Evolutionary conservation across 257 asterid species (phyloP).

Genomic region (Primulina huaijiensis): DNA sequence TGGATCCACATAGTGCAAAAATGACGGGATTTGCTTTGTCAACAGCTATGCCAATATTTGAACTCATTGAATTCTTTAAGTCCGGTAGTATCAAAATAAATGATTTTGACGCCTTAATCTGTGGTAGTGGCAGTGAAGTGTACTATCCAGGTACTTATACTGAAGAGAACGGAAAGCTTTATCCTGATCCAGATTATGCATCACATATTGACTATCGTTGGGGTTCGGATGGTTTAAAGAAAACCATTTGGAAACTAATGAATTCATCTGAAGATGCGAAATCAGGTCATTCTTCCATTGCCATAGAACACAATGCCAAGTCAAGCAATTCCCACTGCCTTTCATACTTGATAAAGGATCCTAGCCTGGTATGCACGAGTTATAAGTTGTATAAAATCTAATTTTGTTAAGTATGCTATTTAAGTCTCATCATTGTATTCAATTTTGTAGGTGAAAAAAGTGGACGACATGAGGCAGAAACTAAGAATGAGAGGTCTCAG

Average conservation of each 20-base stretch:
- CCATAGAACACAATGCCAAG: conserved; percentile 51
- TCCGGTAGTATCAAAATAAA: conserved; percentile 46
- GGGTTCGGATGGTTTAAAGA: conserved; percentile 81
- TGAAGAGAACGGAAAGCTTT: conserved; percentile 52
- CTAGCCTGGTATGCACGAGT: conserved; percentile 40
- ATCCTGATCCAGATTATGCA: conserved; percentile 63
- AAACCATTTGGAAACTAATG: conserved; percentile 79
- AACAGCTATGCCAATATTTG: conserved; percentile 70
- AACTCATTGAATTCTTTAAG: conserved; percentile 48
- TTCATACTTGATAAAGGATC: conserved; percentile 69
- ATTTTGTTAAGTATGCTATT: neutral
- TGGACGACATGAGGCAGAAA: conserved; percentile 81
- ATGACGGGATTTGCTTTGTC: conserved; percentile 62
- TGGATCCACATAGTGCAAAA: conserved; percentile 49
- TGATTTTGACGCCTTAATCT: conserved; percentile 74
- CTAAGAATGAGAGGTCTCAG: conserved; percentile 88
- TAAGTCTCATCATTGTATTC: neutral
- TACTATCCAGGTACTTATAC: conserved; percentile 58
- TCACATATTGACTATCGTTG: conserved; percentile 81
- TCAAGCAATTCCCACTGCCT: conserved; percentile 73
- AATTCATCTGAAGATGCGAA: conserved; percentile 43
- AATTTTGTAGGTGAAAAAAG: conserved; percentile 60
- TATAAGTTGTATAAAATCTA: neutral
- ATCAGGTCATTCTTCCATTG: conserved; percentile 21
- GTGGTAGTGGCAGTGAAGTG: conserved; percentile 82